phyloP scores from a whole-genome alignment of 176 grass and related monocot species.

The Carex littledalei region DNA sequence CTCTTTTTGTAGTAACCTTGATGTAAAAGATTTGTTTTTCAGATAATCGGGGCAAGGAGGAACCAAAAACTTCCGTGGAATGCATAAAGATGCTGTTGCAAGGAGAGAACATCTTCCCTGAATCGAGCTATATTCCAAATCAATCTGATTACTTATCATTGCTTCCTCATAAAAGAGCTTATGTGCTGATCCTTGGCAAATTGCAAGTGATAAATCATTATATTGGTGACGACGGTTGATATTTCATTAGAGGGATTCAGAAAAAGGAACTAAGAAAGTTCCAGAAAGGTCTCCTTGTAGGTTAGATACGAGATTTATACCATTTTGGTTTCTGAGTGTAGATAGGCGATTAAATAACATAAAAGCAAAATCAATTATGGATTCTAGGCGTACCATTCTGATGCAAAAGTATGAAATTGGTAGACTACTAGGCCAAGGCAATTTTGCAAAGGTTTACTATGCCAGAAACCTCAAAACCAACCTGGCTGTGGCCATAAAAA shows the following conservation, averaged over 20 bases:
- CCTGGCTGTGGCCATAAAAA: constrained; percentile 89
- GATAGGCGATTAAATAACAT: constrained; percentile 16
- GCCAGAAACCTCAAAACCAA: constrained; percentile 58
- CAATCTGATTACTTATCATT: constrained; percentile 22
- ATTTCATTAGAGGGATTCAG: not conserved
- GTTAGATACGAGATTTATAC: not conserved
- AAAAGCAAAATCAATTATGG: constrained; percentile 37
- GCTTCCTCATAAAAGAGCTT: constrained; percentile 16
- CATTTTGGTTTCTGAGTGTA: not conserved
- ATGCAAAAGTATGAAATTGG: constrained; percentile 83
- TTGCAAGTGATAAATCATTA: constrained; percentile 27
- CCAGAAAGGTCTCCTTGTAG: not conserved
- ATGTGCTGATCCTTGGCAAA: constrained; percentile 27
- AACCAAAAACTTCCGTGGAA: constrained; percentile 38
- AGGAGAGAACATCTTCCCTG: constrained; percentile 14
- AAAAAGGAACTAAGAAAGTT: not conserved
- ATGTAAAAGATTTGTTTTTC: constrained; percentile 1
- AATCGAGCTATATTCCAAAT: constrained; percentile 23
- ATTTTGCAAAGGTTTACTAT: constrained; percentile 94
- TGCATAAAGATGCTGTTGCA: constrained; percentile 76
- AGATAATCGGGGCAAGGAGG: not conserved
- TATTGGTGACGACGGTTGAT: constrained; percentile 45
- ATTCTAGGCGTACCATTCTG: constrained; percentile 49
- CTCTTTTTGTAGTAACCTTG: constrained; percentile 17
- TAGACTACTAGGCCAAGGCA: constrained; percentile 83